phyloP scores from a whole-genome alignment of 176 grass and related monocot genomes.

The Thinopyrum elongatum region DNA sequence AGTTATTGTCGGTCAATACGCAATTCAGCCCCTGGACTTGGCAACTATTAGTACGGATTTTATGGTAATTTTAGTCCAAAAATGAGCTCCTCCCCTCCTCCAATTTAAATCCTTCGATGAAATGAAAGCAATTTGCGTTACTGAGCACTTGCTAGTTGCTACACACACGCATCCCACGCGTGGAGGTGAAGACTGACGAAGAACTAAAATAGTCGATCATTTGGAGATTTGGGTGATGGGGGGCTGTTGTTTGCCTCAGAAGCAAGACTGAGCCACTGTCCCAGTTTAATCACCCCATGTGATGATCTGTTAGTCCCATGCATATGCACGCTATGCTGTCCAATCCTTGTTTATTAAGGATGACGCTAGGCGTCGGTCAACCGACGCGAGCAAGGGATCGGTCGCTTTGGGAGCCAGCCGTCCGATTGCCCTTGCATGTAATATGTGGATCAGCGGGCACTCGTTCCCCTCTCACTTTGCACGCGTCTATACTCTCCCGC shows the following conservation, averaged over 20 bases:
- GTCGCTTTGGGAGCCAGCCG: too few relatives aligned
- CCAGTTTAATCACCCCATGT: neutral
- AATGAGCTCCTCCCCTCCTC: neutral
- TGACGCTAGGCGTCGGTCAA: too few relatives aligned
- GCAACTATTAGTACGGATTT: neutral
- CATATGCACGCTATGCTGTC: conserved; percentile 9
- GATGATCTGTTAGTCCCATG: conserved; percentile 6
- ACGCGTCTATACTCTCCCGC: too few relatives aligned
- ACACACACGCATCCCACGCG: neutral
- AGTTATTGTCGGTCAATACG: neutral
- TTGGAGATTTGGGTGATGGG: conserved; percentile 23
- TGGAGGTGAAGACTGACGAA: neutral
- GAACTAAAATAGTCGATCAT: conserved; percentile 10
- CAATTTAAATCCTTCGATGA: neutral
- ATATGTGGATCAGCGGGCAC: too few relatives aligned
- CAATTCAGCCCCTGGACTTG: neutral
- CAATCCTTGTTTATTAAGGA: too few relatives aligned
- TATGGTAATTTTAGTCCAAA: neutral
- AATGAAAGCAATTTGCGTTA: neutral
- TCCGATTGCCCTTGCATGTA: too few relatives aligned
- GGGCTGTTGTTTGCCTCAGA: neutral
- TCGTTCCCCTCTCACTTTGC: too few relatives aligned
- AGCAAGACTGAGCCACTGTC: neutral
- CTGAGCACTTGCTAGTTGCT: neutral
- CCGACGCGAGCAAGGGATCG: too few relatives aligned